Percentiles rank a stretch among this genome's conserved stretches.
These are phyloP conservation scores for Sporopachydermia quercuum DNA, from an alignment of 805 yeast genomes.

Conservation along the genomic window DNA sequence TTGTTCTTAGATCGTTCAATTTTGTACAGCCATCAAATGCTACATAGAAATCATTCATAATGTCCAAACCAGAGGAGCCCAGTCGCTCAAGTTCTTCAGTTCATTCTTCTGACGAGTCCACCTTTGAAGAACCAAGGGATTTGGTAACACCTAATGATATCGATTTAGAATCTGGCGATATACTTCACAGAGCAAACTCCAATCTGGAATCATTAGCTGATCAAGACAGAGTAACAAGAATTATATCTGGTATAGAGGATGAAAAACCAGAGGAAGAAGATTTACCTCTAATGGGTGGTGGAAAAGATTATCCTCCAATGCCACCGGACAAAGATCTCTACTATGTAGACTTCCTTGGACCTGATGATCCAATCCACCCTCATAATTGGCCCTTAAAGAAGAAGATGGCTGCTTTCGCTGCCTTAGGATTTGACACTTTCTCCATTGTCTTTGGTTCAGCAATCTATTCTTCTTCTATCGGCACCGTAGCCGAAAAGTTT, in stretches of 20 bases:
- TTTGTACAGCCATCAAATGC: no score
- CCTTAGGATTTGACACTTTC: slow-evolving; percentile 36
- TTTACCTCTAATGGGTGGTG: slow-evolving; percentile 52
- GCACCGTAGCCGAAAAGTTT: slow-evolving; percentile 32
- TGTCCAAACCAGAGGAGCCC: no score
- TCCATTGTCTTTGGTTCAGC: slow-evolving; percentile 67
- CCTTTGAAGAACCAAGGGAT: not conserved
- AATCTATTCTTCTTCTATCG: slow-evolving; percentile 53
- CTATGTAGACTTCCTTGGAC: slow-evolving; percentile 63
- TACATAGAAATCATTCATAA: no score
- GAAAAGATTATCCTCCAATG: slow-evolving; percentile 44
- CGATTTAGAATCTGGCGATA: no score
- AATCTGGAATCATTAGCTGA: not conserved
- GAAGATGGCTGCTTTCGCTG: slow-evolving; percentile 29
- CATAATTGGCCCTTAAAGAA: slow-evolving; percentile 50
- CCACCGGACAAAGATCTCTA: slow-evolving; percentile 41
- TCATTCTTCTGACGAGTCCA: not conserved
- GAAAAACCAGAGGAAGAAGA: not conserved
- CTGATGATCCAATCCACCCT: slow-evolving; percentile 67
- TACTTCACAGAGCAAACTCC: not conserved
- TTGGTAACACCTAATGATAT: not conserved
- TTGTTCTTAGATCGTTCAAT: no score
- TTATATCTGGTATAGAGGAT: not conserved
- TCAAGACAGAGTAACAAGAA: not conserved
- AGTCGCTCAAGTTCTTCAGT: no score